A percentile compares a stretch with the other conserved stretches of the same genome.
These are phyloP conservation scores for Candida tallmaniae DNA, from an alignment of 805 yeast species.

Conservation along the genomic window DNA sequence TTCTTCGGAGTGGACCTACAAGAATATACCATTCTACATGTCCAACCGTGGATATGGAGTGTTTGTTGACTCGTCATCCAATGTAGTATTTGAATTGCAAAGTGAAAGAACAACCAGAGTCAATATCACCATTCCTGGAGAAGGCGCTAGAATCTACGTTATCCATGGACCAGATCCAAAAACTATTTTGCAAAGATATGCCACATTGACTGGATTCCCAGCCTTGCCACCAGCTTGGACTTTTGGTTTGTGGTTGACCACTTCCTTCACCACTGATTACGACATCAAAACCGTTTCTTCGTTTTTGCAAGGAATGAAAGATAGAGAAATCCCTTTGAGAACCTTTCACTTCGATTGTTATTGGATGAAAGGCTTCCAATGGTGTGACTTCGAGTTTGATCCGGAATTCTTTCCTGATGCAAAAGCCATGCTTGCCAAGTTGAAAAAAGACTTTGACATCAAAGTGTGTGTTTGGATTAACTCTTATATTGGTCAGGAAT, in stretches of 20 bases:
- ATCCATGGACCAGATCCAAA: constrained; percentile 30
- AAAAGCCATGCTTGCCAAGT: constrained; percentile 18
- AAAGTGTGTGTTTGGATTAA: constrained; percentile 37
- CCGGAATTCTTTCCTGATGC: constrained; percentile 29
- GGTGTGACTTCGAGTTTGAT: constrained; percentile 38
- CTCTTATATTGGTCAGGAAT: constrained; percentile 34
- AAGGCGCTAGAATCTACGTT: constrained; percentile 23
- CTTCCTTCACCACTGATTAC: constrained; percentile 35
- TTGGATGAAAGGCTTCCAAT: constrained; percentile 39
- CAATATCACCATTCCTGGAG: constrained; percentile 30
- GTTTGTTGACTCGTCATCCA: constrained; percentile 27
- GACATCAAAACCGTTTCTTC: constrained; percentile 27
- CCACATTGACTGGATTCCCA: constrained; percentile 28
- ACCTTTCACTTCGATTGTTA: constrained; percentile 36
- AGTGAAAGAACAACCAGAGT: constrained; percentile 34
- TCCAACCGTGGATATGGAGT: constrained; percentile 32
- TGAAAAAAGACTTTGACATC: constrained; percentile 25
- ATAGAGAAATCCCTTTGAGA: constrained; percentile 28
- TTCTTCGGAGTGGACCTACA: constrained; percentile 31
- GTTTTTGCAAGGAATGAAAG: constrained; percentile 32
- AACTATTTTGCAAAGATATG: constrained; percentile 22
- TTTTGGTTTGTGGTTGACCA: constrained; percentile 36
- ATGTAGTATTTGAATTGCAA: constrained; percentile 29
- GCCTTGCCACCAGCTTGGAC: constrained; percentile 36
- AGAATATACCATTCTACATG: constrained; percentile 31